Evolutionary conservation across 305 asterid species (phyloP), one percentile per base, ranked within the genome.

Genomic region (Fraxinus paxiana): DNA sequence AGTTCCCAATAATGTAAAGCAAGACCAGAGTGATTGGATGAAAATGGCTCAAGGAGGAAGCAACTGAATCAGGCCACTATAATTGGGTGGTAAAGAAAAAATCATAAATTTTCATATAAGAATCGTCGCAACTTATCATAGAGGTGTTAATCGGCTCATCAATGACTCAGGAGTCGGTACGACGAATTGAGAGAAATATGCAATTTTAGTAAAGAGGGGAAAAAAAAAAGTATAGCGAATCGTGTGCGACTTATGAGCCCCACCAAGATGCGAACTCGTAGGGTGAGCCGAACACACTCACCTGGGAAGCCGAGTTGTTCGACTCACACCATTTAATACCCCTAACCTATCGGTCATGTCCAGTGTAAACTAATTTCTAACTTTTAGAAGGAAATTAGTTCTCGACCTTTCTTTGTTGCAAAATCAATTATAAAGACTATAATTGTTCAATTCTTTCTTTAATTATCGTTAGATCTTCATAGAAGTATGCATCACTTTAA

Each of bases 21-120:
- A 56, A 61, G 5, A 56, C 15, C 77, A 87, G 76, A 73, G 78
- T 85, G 90, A 88, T 86, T 89, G 88, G 90, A 86, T 86, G 86
- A 86, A 88, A 89, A 82, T 88, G 93, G 93, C 93, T 88, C 86
- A 88, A 87, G 89, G 88, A 22, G 85, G 90, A 90, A 90, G 92
- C 92, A 82, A 90, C 78, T 80, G 88, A 87, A 88, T 88, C 22
- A 78, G 73, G 8, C 71, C 89, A 77, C 75, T 73, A 82, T 79
- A 61, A 85, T 86, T 89, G 90, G 89, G 81, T 82, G 82, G 76
- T 86, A 85, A 78, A 34, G 54, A 71, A 80, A 82, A 56, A 17
- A 80, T 77, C 80, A 72, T 86, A 80, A 38, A 20, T 41, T 37
- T 37, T 72, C 38, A 37, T 61, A 13, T 77, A 78, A 38, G 75